Conservation (phyloP, 768 basidiomycete genomes). For the Stropharia rugosoannulata region DNA sequence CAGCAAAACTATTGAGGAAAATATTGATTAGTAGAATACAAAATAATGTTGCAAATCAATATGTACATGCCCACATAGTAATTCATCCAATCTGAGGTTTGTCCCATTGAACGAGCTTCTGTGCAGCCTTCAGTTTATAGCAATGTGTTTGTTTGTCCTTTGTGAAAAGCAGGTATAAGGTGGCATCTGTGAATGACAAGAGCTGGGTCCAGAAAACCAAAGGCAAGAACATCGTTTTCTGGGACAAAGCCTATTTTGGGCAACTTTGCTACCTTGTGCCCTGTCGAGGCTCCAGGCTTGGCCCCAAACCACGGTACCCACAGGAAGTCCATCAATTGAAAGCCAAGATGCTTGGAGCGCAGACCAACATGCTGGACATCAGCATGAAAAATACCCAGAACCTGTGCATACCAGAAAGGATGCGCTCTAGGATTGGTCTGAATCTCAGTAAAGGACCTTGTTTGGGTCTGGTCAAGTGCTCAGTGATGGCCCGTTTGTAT, state of each 20-base stretch:
- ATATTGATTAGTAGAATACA: too few relatives aligned
- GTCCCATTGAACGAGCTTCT: neutral
- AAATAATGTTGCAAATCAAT: too few relatives aligned
- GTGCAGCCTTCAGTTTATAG: neutral
- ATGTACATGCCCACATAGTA: too few relatives aligned
- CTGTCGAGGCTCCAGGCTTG: neutral
- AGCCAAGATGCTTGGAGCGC: neutral
- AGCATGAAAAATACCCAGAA: neutral
- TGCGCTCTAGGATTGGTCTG: slow-evolving; percentile 35
- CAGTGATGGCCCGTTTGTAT: too few relatives aligned
- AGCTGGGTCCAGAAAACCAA: slow-evolving; percentile 35
- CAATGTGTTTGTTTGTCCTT: slow-evolving; percentile 13
- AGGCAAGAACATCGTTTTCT: slow-evolving; percentile 23
- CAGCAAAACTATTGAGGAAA: too few relatives aligned
- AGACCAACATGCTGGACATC: neutral
- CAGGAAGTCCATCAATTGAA: neutral
- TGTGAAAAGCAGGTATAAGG: slow-evolving; percentile 26
- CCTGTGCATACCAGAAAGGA: slow-evolving; percentile 8
- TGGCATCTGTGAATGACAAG: slow-evolving; percentile 23
- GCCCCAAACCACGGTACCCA: neutral
- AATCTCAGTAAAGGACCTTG: too few relatives aligned
- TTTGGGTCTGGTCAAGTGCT: too few relatives aligned
- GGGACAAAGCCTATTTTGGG: slow-evolving; percentile 30
- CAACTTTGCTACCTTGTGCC: slow-evolving; percentile 9
- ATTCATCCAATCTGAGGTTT: too few relatives aligned